Evolutionary conservation across 257 asterid genomes (phyloP), one percentile per base, ranked within the genome.

Genomic region (Plectranthus barbatus): DNA sequence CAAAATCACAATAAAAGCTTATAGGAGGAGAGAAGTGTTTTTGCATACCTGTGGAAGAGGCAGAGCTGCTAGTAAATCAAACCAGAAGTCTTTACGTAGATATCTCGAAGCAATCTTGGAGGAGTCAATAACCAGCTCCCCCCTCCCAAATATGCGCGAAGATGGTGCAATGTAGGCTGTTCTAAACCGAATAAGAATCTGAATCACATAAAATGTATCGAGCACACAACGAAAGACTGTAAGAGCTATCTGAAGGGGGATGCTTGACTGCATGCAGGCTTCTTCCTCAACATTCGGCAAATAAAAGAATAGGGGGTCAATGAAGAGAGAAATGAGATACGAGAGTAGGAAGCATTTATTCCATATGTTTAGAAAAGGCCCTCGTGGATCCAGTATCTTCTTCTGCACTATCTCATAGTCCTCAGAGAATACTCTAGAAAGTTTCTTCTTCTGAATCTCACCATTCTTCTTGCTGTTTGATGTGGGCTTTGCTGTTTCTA

Each of bases 31-130:
- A 26, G 31, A 26, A 1, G 5, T 26, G 31, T 26, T 26, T 26
- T 1, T 26, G 2, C 2, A 1, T 79, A 84, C 95, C 95, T 82
- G 95, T 12, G 95, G 92, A 60, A 86, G 81, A n/a, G 95, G 95
- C 13, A 86, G 80, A 18, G 88, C 79, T 1, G 90, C 84, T 60
- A 86, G 57, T 0, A 79, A 4, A 37, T 86, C 92, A 12, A 84
- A 51, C 78, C 80, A 80, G 62, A 86, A 84, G 57, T 77, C 83
- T 18, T 51, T 80, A 2, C 73, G 67, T 5, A 84, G 70, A 67
- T 86, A 86, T 63, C 82, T 77, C 0, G 80, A 74, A 45, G 87
- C 83, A 13, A 84, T 82, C 77, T 75, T 84, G 3, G 78, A 63
- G 52, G 90, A 51, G 67, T 84, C 86, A 20, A 86, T 69, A 44